Evolutionary conservation across 176 grass and related monocot genomes (phyloP), one percentile per base, ranked within the genome.

Genomic region (Avena insularis): DNA sequence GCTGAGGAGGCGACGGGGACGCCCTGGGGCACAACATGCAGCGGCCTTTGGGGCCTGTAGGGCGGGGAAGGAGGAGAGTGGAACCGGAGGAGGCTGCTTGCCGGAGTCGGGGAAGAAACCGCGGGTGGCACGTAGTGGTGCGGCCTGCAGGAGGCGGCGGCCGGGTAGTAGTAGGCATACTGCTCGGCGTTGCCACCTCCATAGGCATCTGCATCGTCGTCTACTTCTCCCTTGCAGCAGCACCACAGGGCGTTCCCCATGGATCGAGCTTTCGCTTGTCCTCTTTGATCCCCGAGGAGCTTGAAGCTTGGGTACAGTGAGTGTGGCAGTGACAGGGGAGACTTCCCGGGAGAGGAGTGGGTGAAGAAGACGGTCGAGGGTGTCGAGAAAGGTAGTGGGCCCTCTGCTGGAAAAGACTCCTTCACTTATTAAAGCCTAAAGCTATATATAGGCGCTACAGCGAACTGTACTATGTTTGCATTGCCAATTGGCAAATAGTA

Each of bases 181-280:
- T 19, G 25, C 33, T 77, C 7, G 4, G 25, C 7, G 47, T 53
- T 12, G 74, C 74, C 49, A 55, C 74, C 49, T 17, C 27, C 49
- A 55, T 77, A 77, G 49, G 55, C 49, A 31, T 55, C 25, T 31
- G 48, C 74, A 6, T 31, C 74, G 10, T 55, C 74, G 49, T 77
- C 74, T 50, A 4, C 73, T 31, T 76, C 73, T 77, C 25, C 49
- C 49, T 77, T 55, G 74, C 74, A 77, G 27, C 49, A 77, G 74
- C 74, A 77, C 49, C 74, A 33, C 74, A 77, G 74, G 49, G 25
- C 48, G 49, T 77, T 77, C 74, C 74, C 74, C 49, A 77, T 77
- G 74, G 74, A 77, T 54, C 13, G 49, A 9, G 23, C 47, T 75
- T 29, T 75, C 6, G 46, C 46, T 53, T 31, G 47, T 75, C 47